Evolutionary conservation across 1,284 basidiomycete species (phyloP), one percentile per base, ranked within the genome.

Genomic region (Marasmius oreades): DNA sequence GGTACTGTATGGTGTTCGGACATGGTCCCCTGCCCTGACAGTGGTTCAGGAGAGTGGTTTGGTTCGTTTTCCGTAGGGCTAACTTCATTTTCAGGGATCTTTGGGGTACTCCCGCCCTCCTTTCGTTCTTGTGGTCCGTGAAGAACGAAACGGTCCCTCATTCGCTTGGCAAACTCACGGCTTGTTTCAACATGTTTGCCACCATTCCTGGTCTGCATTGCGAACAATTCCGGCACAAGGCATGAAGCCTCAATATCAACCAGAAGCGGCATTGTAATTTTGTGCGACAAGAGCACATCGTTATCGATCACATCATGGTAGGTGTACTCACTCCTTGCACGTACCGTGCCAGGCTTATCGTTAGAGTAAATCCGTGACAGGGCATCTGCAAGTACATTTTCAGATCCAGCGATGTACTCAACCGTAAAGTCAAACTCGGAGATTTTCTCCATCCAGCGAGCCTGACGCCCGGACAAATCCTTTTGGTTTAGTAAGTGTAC

Each of bases 381-480:
- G 0, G 56, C 52, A 22, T 57, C 55, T 11, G 42, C 23, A 2
- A 57, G 14, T 1, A 55, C 51, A 26, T 53, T 54, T 16, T 51
- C 46, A 4, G 22, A 20, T 1, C 55, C 56, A 1, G 43, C 48
- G 1, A 59, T 43, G 11, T 58, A 48, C 14, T 31, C 47, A 2
- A 50, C 47, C 12, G n/a, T 10, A 31, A 63, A 66, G 47, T 62
- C 55, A 48, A 54, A 61, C 14, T 57, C 52, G 1, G 43, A 31
- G 6, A 61, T 23, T 57, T 52, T 68, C n/a, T 42, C 39, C 6
- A 42, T 8, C 39, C 39, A 42, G 39, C 39, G 39, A 5, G 39
- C 39, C 39, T 50, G 66, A 3, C 62, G 61, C 1, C 56, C 43
- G 3, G 58, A 61, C 8, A 63, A 24, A 4, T 53, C 54, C 44